Base-by-base conservation (phyloP, 306 rosid species). In the Sesbania bispinosa region DNA sequence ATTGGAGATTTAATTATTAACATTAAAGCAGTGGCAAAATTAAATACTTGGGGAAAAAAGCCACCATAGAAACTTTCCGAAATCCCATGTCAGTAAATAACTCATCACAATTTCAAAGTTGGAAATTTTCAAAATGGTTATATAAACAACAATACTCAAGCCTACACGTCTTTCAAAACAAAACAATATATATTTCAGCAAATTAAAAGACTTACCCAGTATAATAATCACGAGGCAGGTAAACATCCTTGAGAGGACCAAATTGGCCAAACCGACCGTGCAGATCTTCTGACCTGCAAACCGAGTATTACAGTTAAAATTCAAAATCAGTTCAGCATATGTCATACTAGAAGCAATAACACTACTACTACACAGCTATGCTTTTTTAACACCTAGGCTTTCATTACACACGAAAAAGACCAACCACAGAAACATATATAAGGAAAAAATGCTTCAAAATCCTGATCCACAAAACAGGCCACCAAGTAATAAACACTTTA, bases 201-300 rank as follows among this genome's bases (percentile, higher is more conserved):
- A 48, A 19, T 20, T 10, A 10, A 67, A 26, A 62, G 21, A 29
- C 95, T 69, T 68, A 90, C 96, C 98, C 96, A 43, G 96, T 82
- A 45, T 93, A 76, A 80, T 85, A 93, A 85, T 93, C 93, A 68
- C 84, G 88, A 20, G 98, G 96, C 85, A 93, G 71, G 48, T 93
- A 93, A 42, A 90, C 50, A 45, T 93, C 96, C 87, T 90, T 93
- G 26, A 93, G 86, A 19, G 85, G 88, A 51, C 96, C 98, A 71
- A 88, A 90, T 60, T 74, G 88, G 68, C 86, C 74, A 78, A 92
- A 92, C 67, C 89, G 92, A 27, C 78, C 81, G 2, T 82, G 91
- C 2, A 93, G 74, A 77, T 90, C 96, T 63, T 89, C 88, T 0
- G 82, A 35, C 89, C 98, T 89, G 86, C 73, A 86, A 74, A 63